These are phyloP conservation scores for Streptanthus diversifolius DNA, from an alignment of 345 rosid species.

Conservation along the genomic window DNA sequence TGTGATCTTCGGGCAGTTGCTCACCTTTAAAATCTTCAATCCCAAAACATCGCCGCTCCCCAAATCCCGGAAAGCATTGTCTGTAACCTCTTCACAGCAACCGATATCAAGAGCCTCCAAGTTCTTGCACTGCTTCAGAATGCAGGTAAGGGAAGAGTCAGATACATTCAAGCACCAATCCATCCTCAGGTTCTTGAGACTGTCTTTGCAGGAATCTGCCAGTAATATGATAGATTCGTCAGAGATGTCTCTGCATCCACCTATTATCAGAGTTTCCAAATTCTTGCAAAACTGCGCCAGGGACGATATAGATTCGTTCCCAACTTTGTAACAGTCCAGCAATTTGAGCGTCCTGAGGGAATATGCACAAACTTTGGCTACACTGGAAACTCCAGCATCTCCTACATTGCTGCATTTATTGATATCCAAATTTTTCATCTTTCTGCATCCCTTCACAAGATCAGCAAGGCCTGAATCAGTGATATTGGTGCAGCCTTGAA, in stretches of 20 bases:
- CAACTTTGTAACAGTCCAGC: slow-evolving; percentile 74
- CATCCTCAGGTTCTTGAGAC: slow-evolving; percentile 79
- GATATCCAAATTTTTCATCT: slow-evolving; percentile 58
- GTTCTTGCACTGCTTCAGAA: slow-evolving; percentile 61
- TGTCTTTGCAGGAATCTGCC: slow-evolving; percentile 56
- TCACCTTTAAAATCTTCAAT: slow-evolving; percentile 69
- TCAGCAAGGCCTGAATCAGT: slow-evolving; percentile 62
- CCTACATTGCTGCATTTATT: slow-evolving; percentile 83
- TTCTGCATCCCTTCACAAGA: slow-evolving; percentile 67
- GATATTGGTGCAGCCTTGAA: slow-evolving; percentile 72
- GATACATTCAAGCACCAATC: slow-evolving; percentile 87
- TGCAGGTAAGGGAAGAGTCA: slow-evolving; percentile 60
- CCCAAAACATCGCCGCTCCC: slow-evolving; percentile 38
- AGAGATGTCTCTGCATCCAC: slow-evolving; percentile 77
- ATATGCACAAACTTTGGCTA: slow-evolving; percentile 62
- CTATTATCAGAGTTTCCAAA: slow-evolving; percentile 72
- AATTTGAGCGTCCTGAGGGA: slow-evolving; percentile 71
- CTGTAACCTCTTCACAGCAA: slow-evolving; percentile 85
- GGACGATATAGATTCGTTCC: slow-evolving; percentile 58
- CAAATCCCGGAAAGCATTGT: slow-evolving; percentile 53
- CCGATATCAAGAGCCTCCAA: slow-evolving; percentile 87
- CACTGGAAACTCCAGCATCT: slow-evolving; percentile 56
- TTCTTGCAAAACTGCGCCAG: slow-evolving; percentile 62
- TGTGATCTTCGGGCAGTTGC: slow-evolving; percentile 71
- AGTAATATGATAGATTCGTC: slow-evolving; percentile 55